Base-by-base conservation (phyloP, 352 stramenopile species). In the Phytopythium kandeliae region DNA sequence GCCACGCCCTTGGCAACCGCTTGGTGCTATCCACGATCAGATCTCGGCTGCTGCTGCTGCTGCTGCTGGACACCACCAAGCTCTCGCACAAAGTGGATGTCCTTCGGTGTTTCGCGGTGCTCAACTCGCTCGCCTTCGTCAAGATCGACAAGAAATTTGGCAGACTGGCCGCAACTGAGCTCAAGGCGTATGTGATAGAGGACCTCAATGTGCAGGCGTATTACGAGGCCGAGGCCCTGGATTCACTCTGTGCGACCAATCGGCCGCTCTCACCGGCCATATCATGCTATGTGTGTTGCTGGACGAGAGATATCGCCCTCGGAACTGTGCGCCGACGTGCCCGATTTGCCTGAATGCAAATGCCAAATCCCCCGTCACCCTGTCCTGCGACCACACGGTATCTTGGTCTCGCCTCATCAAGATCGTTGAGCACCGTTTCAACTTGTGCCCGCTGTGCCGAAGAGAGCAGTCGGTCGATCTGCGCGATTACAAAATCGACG, bases 111-210 rank as follows among this genome's bases (percentile, higher is more conserved):
- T 91, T 84, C 55, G 74, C 88, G 44, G 63, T 91, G 44, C 69
- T 91, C 53, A 91, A 91, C 57, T 84, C 69, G 30, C 62, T 91
- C 30, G 80, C 80, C 33, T 67, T 91, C 26, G 75, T 89, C 49
- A 91, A 91, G 55, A 89, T 89, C 58, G 64, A 71, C 54, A 91
- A 91, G 62, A 91, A 91, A 55, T 86, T 88, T 40, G 80, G 85
- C 64, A 91, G 89, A 48, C 31, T 60, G 1, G 58, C 65, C 3
- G 65, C 59, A 11, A 38, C 19, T 1, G 43, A 63, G 35, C 33
- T 86, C 19, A 71, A 82, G 48, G 21, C 48, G 3, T 26, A 53
- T 28, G 60, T 86, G 12, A 54, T 83, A 16, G 69, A 82, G 22
- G 66, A 85, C 16, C 62, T 91, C 17, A 83, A 80, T 37, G 41